phyloP scores from a whole-genome alignment of 257 asterid genomes.

The Fraxinus anomala region DNA sequence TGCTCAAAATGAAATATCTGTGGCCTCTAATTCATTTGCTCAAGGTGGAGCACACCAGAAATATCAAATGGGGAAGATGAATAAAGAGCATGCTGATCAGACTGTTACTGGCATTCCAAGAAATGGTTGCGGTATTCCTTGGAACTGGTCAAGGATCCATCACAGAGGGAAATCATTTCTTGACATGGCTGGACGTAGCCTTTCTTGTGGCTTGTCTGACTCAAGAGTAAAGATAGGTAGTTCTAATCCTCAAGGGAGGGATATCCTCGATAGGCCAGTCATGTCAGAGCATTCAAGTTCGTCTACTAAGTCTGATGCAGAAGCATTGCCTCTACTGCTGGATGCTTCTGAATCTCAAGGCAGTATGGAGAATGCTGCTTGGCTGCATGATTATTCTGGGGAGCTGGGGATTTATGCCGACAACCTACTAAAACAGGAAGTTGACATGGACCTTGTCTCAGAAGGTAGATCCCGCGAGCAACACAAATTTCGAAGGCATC shows the following conservation, averaged over 20 bases:
- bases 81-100: slow-evolving; percentile 45
- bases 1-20: slow-evolving; percentile 72
- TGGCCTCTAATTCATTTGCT: slow-evolving; percentile 79
- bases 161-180: slow-evolving; percentile 82
- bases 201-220: slow-evolving; percentile 91
- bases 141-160: slow-evolving; percentile 95
- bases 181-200: slow-evolving; percentile 88
- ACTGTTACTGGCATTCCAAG: slow-evolving; percentile 48
- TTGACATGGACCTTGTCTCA: slow-evolving; percentile 78
- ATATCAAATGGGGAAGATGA: slow-evolving; percentile 43
- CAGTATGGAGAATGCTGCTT: slow-evolving; percentile 62
- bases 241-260: slow-evolving; percentile 33
- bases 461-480: slow-evolving; percentile 71
- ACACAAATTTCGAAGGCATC: slow-evolving; percentile 40
- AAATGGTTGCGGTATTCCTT: slow-evolving; percentile 92
- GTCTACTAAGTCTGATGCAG: slow-evolving; percentile 67
- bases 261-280: slow-evolving; percentile 49
- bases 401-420: slow-evolving; percentile 88
- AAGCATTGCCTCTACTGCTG: slow-evolving; percentile 78
- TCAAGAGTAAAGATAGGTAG: slow-evolving; percentile 60
- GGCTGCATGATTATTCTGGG: slow-evolving; percentile 83
- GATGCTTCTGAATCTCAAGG: slow-evolving; percentile 78
- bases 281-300: slow-evolving; percentile 66
- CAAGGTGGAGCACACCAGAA: slow-evolving; percentile 46
- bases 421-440: slow-evolving; percentile 64